Base-by-base conservation (phyloP, 1,284 basidiomycete genomes). In the Cryptococcus depauperatus region DNA sequence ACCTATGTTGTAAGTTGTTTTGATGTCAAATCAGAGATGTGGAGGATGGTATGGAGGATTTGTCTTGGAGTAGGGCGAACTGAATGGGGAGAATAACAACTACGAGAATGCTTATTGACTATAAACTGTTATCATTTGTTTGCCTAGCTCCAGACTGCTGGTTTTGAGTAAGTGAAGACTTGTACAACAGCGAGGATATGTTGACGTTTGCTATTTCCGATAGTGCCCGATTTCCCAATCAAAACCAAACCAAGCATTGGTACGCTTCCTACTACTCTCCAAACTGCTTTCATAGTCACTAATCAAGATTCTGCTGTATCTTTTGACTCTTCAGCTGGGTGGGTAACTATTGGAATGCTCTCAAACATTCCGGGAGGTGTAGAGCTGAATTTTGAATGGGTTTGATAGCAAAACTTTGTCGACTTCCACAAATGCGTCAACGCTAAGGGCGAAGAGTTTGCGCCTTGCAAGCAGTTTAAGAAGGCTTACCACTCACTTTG, bases 391-490 rank as follows among this genome's bases (percentile, higher is more conserved):
- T n/a, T n/a, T n/a, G n/a, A n/a, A n/a, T n/a, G 26, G 32, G 32
- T 45, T 40, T 10, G 16, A 73, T 88, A 83, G 82, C 92, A 96
- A 76, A 92, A 91, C 75, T 96, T 90, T 73, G 84, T 85, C 51
- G 90, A 98, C 75, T 95, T 93, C 79, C 88, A 89, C 83, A 95
- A 93, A 74, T 99, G 95, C 72, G 76, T 97, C 62, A 77, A 86
- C 65, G 91, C 90, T 61, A 97, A 96, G 77, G 95, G 95, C 57
- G 93, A 98, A 64, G 95, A 98, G 51, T 97, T 84, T 70, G 82
- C 84, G 19, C 91, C 95, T 8, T 98, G 95, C 85, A 91, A 93
- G 77, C 91, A 96, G 76, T 99, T 99, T 83, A 89, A 85, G 77
- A 82, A 83, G 69, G 87, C 89, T 29, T 99, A 90, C 79, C 80